phyloP scores from a whole-genome alignment of 148 eudicot species.

The Vaccinium macrocarpon region DNA sequence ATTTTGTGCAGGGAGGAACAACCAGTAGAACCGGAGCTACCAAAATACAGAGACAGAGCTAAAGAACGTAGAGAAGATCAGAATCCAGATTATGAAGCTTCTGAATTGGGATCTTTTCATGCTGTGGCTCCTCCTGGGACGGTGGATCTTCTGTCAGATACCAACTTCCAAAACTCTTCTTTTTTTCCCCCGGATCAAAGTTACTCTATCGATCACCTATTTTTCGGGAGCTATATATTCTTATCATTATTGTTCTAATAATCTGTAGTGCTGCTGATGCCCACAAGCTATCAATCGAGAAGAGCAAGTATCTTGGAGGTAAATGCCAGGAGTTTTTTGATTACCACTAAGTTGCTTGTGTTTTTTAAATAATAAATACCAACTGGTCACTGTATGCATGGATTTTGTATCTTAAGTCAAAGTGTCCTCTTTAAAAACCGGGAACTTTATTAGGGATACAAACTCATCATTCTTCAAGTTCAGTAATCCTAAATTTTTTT shows the following conservation, averaged over 20 bases:
- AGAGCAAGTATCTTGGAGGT: conserved; percentile 99
- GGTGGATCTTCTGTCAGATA: conserved; percentile 62
- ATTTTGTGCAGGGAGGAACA: conserved; percentile 69
- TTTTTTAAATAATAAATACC: neutral
- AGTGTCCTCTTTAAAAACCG: neutral
- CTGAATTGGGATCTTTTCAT: conserved; percentile 80
- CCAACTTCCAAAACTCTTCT: neutral
- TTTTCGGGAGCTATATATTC: neutral
- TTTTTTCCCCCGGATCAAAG: neutral
- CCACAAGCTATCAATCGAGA: conserved; percentile 89
- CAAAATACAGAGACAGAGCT: conserved; percentile 89
- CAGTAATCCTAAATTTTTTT: neutral
- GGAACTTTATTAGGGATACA: neutral
- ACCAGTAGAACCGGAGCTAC: conserved; percentile 72
- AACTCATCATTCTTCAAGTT: neutral
- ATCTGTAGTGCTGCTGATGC: conserved; percentile 72
- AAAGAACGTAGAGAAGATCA: conserved; percentile 95
- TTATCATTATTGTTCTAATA: neutral
- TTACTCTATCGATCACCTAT: neutral
- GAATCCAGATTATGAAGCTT: conserved; percentile 88
- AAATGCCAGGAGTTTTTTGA: conserved; percentile 16
- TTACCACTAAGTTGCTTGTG: neutral
- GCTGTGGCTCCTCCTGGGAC: conserved; percentile 97
- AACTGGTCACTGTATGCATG: neutral
- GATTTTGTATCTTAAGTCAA: neutral